Evolutionary conservation across 805 yeast genomes (phyloP).

Genomic region (Grigorovia humatica): DNA sequence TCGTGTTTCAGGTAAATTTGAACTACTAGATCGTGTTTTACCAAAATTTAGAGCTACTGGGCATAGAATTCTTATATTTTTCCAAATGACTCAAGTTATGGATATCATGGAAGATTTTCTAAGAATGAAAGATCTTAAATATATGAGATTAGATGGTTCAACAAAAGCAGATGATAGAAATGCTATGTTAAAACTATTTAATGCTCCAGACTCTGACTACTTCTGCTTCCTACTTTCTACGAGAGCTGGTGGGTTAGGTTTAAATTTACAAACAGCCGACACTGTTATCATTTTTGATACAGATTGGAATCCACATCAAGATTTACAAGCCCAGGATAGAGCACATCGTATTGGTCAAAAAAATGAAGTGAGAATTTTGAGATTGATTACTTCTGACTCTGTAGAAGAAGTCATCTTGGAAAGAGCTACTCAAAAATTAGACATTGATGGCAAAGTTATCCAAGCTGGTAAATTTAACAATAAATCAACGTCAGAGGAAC

Average conservation of each 20-base stretch:
- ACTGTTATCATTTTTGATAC: conserved; percentile 80
- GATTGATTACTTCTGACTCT: conserved; percentile 72
- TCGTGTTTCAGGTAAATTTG: conserved; percentile 76
- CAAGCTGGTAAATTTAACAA: conserved; percentile 88
- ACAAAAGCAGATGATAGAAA: conserved; percentile 82
- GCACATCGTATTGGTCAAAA: conserved; percentile 87
- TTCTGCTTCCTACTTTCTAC: conserved; percentile 73
- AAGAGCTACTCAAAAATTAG: conserved; percentile 73
- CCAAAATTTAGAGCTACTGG: conserved; percentile 68
- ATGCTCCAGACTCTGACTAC: conserved; percentile 66
- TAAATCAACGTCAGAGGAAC: conserved; percentile 79
- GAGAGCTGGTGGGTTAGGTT: conserved; percentile 84
- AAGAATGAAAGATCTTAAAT: conserved; percentile 54
- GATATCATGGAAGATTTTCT: conserved; percentile 81
- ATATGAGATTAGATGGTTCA: conserved; percentile 70
- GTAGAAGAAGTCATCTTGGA: conserved; percentile 77
- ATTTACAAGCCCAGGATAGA: conserved; percentile 83
- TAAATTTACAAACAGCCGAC: conserved; percentile 79
- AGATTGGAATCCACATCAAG: conserved; percentile 90
- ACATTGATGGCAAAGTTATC: conserved; percentile 81
- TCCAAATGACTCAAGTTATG: conserved; percentile 87
- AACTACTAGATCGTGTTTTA: conserved; percentile 59
- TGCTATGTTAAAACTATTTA: conserved; percentile 58
- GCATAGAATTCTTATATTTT: conserved; percentile 70
- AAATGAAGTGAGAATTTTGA: conserved; percentile 72